Percentiles rank a stretch among this genome's conserved stretches.
Evolutionary conservation across 202 grass and related monocot species (phyloP).

Genomic region (Schoenoplectus tabernaemontani): DNA sequence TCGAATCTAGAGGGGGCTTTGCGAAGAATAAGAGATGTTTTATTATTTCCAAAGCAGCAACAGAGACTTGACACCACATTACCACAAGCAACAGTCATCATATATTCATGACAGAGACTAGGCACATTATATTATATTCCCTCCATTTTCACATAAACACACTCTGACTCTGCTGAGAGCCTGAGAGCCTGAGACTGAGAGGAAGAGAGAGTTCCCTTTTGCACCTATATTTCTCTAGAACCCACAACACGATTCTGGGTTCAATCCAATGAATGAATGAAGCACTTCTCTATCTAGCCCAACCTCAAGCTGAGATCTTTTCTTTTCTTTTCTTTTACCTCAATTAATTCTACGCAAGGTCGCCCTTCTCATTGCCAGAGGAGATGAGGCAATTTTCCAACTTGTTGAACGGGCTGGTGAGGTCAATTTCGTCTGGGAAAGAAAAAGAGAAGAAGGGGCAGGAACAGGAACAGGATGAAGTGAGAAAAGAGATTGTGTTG

Average conservation of each 20-base stretch:
- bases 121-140: no score
- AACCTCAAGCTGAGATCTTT: background rate
- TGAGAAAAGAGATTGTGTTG: constrained; percentile 39
- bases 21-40: no score
- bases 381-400: constrained; percentile 81
- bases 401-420: constrained; percentile 74
- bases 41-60: no score
- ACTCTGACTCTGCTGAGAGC: no score
- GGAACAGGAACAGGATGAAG: constrained; percentile 11
- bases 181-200: background rate
- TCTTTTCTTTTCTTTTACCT: background rate
- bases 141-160: no score
- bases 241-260: background rate
- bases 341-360: background rate
- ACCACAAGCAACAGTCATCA: background rate
- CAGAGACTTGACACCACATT: background rate
- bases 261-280: background rate
- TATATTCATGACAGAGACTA: background rate
- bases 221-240: no score
- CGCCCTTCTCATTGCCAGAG: constrained; percentile 17
- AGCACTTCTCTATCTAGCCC: background rate
- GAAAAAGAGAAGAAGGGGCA: constrained; percentile 18
- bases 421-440: constrained; percentile 65
- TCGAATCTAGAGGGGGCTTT: no score
- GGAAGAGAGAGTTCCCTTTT: background rate